Percentiles rank a stretch among this genome's conserved stretches.
These are phyloP conservation scores for Hibiscus syriacus DNA, from an alignment of 345 rosid species.

Conservation along the genomic window DNA sequence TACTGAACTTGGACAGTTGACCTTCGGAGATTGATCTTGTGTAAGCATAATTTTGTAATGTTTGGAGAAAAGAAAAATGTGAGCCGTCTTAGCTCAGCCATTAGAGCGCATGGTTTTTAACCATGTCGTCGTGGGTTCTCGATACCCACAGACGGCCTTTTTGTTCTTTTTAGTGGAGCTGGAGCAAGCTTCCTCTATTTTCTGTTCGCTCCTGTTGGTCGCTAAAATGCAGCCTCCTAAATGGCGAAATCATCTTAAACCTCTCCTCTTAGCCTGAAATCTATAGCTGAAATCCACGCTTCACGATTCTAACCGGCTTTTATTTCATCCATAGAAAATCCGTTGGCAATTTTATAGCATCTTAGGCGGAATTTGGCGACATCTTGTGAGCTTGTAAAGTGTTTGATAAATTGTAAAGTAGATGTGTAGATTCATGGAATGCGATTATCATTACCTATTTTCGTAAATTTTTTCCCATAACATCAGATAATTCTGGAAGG, in stretches of 20 bases:
- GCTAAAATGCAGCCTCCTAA: constrained; percentile 2
- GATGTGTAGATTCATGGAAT: constrained; percentile 44
- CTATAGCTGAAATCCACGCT: not conserved
- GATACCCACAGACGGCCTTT: constrained; percentile 56
- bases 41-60: too few species aligned
- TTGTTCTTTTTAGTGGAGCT: too few species aligned
- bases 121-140: constrained; percentile 62
- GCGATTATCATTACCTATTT: constrained; percentile 52
- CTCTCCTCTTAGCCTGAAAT: constrained; percentile 26
- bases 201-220: not conserved
- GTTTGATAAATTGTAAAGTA: constrained; percentile 26
- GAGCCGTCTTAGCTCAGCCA: constrained; percentile 47
- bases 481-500: constrained; percentile 43
- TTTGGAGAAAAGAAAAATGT: rapidly evolving
- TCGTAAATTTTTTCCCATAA: constrained; percentile 31
- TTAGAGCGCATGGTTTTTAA: constrained; percentile 59
- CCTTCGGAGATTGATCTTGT: too few species aligned
- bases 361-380: constrained; percentile 28
- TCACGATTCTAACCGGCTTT: not conserved
- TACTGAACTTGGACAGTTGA: not conserved
- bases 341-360: not conserved
- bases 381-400: constrained; percentile 34
- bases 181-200: too few species aligned
- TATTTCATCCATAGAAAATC: not conserved
- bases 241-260: constrained; percentile 36